These are phyloP conservation scores for Hapsidospora chrysogenum DNA, from an alignment of 495 filamentous ascomycete species.

Conservation along the genomic window DNA sequence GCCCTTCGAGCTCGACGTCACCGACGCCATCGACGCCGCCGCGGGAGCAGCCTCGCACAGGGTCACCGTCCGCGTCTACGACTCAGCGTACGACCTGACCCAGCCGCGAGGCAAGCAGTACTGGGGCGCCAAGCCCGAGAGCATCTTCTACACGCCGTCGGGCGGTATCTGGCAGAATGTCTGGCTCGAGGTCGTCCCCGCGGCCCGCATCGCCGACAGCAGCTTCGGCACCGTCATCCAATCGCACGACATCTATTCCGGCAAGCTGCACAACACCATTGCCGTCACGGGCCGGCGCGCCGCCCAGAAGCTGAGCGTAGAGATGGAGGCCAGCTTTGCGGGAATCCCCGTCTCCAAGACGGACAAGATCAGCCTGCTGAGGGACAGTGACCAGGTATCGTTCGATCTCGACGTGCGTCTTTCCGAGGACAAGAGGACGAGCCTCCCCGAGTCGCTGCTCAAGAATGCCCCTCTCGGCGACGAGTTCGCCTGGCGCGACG, in stretches of 20 bases:
- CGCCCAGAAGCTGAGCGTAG: slow-evolving; percentile 12
- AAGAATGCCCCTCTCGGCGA: slow-evolving; percentile 3
- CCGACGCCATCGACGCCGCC: slow-evolving; percentile 21
- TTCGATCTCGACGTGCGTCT: slow-evolving; percentile 31
- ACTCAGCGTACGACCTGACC: slow-evolving; percentile 32
- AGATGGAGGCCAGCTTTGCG: slow-evolving; percentile 14
- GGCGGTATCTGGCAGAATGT: slow-evolving; percentile 49
- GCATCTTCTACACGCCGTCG: slow-evolving; percentile 46
- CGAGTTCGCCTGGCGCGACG: slow-evolving; percentile 11
- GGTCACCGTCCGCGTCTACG: slow-evolving; percentile 16
- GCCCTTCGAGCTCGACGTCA: slow-evolving; percentile 38
- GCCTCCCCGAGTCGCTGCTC: background rate
- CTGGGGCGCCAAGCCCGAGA: slow-evolving; percentile 30
- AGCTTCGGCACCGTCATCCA: slow-evolving; percentile 13
- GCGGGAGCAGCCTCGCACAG: slow-evolving; percentile 22
- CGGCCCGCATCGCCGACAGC: slow-evolving; percentile 16
- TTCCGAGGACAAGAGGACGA: slow-evolving; percentile 14
- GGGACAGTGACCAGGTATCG: slow-evolving; percentile 19
- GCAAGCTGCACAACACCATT: slow-evolving; percentile 11
- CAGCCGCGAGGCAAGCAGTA: slow-evolving; percentile 26
- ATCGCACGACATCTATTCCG: slow-evolving; percentile 12
- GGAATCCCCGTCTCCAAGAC: slow-evolving; percentile 13
- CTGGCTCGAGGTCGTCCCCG: slow-evolving; percentile 39
- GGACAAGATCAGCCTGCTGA: slow-evolving; percentile 11
- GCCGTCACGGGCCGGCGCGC: slow-evolving; percentile 11